Evolutionary conservation across 2,329 filamentous ascomycete species (phyloP), one percentile per base, ranked within the genome.

Genomic region (Pyricularia sp.): DNA sequence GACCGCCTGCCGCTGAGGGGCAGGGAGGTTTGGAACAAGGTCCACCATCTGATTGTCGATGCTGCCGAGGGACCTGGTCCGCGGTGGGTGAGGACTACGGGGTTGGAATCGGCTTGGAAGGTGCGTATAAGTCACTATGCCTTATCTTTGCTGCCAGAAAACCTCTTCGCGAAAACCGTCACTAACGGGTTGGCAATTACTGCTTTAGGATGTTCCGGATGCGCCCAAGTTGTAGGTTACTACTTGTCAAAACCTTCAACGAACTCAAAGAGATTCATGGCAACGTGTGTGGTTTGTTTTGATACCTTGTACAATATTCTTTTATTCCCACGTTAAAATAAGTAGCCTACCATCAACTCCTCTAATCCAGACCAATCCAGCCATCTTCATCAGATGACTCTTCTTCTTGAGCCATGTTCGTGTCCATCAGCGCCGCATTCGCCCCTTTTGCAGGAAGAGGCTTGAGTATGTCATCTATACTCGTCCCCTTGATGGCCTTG

Each of bases 51-150:
- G 79, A 83, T 87, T 12, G 79, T 90, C 67, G 89, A 92, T 75
- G 83, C 84, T 25, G 85, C 88, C 14, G 86, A 90, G 74, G 80
- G 78, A 1, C 78, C 79, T 0, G 84, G 82, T 4, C 76, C 77
- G 1, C 78, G 75, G 33, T 93, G 90, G 89, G 85, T 91, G 14
- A 80, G 87, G 26, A 84, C 82, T 65, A 82, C 83, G 61, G 91
- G 90, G 0, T 87, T 90, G 72, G 83, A 88, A 0, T 82, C 89
- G 74, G 88, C 88, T 4, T 93, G 91, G 90, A 79, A 84, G 73
- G 81, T 75, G 70, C 73, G 76, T 73, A n/a, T 9, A 20, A 23
- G 23, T 17, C 23, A 26, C n/a, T 61, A 26, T 25, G 7, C 12
- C 12, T 61, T 12, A 14, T 36, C 12, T 61, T 25, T 61, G 10